Evolutionary conservation across 305 asterid species (phyloP).

Genomic region (Solanum hybrid): DNA sequence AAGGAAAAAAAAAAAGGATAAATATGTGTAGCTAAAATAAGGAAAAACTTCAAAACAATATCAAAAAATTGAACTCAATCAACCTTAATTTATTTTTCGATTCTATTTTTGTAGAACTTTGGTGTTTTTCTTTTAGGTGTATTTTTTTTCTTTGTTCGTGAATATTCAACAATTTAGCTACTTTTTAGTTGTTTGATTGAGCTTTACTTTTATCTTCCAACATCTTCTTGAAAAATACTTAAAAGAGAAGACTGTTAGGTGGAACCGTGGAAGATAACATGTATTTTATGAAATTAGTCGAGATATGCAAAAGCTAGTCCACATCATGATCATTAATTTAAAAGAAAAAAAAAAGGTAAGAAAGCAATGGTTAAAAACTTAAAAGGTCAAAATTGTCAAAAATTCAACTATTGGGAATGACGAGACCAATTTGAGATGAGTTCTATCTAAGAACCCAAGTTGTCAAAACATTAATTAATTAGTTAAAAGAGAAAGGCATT

Average conservation of each 20-base stretch:
- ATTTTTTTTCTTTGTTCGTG: not conserved
- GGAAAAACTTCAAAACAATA: not conserved
- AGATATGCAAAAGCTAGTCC: no score
- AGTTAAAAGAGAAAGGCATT: not conserved
- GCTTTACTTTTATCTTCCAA: not conserved
- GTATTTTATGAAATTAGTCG: no score
- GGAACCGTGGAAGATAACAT: accelerated
- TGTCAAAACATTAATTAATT: not conserved
- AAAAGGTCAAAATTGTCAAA: not conserved
- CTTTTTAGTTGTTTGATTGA: not conserved
- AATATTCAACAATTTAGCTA: no score
- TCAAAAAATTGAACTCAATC: not conserved
- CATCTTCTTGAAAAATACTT: not conserved
- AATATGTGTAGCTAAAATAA: no score
- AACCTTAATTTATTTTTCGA: not conserved
- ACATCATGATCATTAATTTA: no score
- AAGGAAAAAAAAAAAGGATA: no score
- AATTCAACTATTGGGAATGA: not conserved
- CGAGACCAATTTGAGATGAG: not conserved
- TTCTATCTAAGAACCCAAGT: not conserved
- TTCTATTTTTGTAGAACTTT: no score
- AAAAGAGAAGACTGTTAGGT: no score
- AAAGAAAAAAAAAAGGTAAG: no score
- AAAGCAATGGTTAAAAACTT: not conserved
- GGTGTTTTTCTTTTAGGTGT: no score